Evolutionary conservation across 106 monocot species (phyloP).

Genomic region (Dioscorea alata): DNA sequence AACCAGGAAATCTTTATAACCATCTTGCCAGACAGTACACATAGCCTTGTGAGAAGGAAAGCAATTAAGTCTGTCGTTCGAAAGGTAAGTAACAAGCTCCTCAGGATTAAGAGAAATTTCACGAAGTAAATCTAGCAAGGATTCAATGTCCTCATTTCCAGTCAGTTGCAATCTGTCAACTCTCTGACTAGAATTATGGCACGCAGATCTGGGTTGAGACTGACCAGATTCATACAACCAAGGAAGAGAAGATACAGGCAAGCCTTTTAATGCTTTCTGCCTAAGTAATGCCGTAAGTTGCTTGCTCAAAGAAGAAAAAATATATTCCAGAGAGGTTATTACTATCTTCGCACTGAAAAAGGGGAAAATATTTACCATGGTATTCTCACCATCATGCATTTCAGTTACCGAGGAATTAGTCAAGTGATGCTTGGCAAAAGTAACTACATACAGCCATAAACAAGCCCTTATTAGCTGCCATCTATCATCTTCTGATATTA

Average conservation of each 20-base stretch:
- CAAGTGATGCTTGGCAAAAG: slow-evolving; percentile 36
- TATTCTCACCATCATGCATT: slow-evolving; percentile 17
- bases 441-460: slow-evolving; percentile 54
- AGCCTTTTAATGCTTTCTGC: slow-evolving; percentile 36
- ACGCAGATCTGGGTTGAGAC: slow-evolving; percentile 13
- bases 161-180: slow-evolving; percentile 18
- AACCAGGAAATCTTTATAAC: slow-evolving; percentile 14
- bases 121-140: slow-evolving; percentile 37
- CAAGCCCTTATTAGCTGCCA: slow-evolving; percentile 57
- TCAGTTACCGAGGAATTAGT: slow-evolving; percentile 19
- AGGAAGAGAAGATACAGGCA: slow-evolving; percentile 25
- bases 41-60: slow-evolving; percentile 24
- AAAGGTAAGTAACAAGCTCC: slow-evolving; percentile 36
- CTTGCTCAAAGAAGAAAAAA: slow-evolving; percentile 53
- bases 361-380: slow-evolving; percentile 9
- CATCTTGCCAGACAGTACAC: slow-evolving; percentile 50
- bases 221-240: slow-evolving; percentile 37
- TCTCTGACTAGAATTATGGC: slow-evolving; percentile 19
- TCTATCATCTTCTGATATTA: slow-evolving; percentile 42
- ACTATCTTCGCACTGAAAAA: slow-evolving; percentile 23
- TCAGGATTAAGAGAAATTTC: slow-evolving; percentile 40
- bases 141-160: slow-evolving; percentile 19
- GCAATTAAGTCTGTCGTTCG: slow-evolving; percentile 37
- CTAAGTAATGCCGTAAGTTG: slow-evolving; percentile 49
- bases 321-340: slow-evolving; percentile 30